These are phyloP conservation scores for Pseudovirgaria hyperparasitica DNA, from an alignment of 2,329 filamentous ascomycete genomes.

Conservation along the genomic window DNA sequence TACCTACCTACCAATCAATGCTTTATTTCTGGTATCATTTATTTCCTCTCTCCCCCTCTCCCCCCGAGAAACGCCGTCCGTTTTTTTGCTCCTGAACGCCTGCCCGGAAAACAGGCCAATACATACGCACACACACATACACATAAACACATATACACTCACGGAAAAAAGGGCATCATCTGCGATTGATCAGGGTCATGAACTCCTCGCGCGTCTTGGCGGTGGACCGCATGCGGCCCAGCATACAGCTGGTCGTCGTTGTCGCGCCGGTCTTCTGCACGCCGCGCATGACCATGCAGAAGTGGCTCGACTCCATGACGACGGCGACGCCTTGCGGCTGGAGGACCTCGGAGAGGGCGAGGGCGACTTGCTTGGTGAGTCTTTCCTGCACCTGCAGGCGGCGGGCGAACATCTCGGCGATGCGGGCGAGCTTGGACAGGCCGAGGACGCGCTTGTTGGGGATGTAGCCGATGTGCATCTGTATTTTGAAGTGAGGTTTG, in stretches of 20 bases:
- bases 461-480: conserved; percentile 99
- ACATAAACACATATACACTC: too few relatives aligned
- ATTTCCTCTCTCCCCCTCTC: too few relatives aligned
- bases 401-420: conserved; percentile 93
- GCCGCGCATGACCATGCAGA: conserved; percentile 99
- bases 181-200: conserved; percentile 50
- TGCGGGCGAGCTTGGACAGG: conserved; percentile 86
- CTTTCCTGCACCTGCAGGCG: conserved; percentile 93
- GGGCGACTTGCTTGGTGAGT: conserved; percentile 87
- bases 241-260: conserved; percentile 92
- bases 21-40: too few relatives aligned
- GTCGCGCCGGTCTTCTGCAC: conserved; percentile 79
- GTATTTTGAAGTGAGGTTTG: conserved; percentile 4
- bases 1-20: too few relatives aligned
- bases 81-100: too few relatives aligned
- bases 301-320: conserved; percentile 91
- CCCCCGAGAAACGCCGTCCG: too few relatives aligned
- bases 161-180: too few relatives aligned
- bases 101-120: too few relatives aligned
- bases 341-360: conserved; percentile 84
- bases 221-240: conserved; percentile 87
- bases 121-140: too few relatives aligned
- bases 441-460: conserved; percentile 84
- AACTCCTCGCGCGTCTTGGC: conserved; percentile 96
- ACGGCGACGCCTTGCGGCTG: conserved; percentile 92